Percentiles rank a stretch among this genome's conserved stretches.
phyloP scores from a whole-genome alignment of 257 asterid species.

The Linaria vulgaris region DNA sequence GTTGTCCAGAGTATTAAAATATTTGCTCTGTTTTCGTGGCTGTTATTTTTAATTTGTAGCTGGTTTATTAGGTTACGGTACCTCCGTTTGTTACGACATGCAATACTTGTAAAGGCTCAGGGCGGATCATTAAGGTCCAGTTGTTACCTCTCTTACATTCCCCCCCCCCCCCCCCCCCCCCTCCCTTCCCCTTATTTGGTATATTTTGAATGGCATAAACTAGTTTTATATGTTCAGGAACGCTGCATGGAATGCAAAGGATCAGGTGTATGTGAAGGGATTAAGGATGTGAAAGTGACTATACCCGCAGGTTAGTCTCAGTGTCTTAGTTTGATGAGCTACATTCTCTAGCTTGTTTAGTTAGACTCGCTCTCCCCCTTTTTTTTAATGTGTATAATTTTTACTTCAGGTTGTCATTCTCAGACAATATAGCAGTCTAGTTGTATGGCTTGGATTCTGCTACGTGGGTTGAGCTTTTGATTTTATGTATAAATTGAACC shows the following conservation, averaged over 20 bases:
- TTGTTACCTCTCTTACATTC: background rate
- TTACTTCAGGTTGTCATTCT: constrained; percentile 7
- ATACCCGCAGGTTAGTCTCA: constrained; percentile 75
- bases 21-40: constrained; percentile 10
- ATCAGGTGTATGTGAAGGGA: constrained; percentile 71
- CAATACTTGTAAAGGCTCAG: constrained; percentile 71
- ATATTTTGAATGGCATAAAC: constrained; percentile 11
- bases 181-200: constrained; percentile 15
- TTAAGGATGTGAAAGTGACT: constrained; percentile 69
- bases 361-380: background rate
- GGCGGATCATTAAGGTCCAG: constrained; percentile 67
- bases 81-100: constrained; percentile 84
- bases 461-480: constrained; percentile 1
- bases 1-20: constrained; percentile 1
- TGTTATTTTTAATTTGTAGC: constrained; percentile 14
- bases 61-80: constrained; percentile 56
- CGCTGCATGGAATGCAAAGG: constrained; percentile 69
- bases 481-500: constrained; percentile 7
- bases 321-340: constrained; percentile 19
- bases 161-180: background rate
- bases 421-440: constrained; percentile 9
- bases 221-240: constrained; percentile 43
- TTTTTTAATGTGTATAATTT: constrained; percentile 4
- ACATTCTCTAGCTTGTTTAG: constrained; percentile 1
- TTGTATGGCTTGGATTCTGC: constrained; percentile 8